phyloP scores from a whole-genome alignment of 2,329 filamentous ascomycete species.

The Colletotrichum ledebouriae region DNA sequence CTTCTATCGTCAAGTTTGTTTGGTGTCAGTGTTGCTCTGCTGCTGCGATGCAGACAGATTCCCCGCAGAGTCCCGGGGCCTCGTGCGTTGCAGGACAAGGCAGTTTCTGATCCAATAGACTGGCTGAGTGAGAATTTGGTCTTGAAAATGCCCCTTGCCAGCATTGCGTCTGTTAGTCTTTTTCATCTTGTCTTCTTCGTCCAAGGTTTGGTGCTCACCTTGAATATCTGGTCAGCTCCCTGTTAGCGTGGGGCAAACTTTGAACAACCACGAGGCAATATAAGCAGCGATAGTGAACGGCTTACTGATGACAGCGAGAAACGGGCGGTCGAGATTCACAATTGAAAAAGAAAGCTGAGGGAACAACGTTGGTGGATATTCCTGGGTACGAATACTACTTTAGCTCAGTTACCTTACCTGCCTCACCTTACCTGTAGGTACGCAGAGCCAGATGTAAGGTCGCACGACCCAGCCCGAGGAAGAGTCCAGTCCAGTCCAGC shows the following conservation, averaged over 20 bases:
- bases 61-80: slow-evolving; percentile 18
- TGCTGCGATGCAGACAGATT: slow-evolving; percentile 4
- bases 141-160: slow-evolving; percentile 8
- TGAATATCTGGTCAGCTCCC: slow-evolving; percentile 11
- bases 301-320: slow-evolving; percentile 14
- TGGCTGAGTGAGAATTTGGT: slow-evolving; percentile 2
- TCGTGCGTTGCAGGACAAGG: slow-evolving; percentile 20
- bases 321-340: not conserved
- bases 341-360: slow-evolving; percentile 6
- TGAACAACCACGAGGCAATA: slow-evolving; percentile 14
- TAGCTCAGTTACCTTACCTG: too few relatives aligned
- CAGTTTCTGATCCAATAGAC: slow-evolving; percentile 6
- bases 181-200: slow-evolving; percentile 27
- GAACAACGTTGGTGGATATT: not conserved
- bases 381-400: not conserved
- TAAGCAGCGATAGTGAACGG: slow-evolving; percentile 7
- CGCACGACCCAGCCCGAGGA: slow-evolving; percentile 20
- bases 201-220: slow-evolving; percentile 30
- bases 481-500: slow-evolving; percentile 12
- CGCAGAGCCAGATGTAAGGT: slow-evolving; percentile 9
- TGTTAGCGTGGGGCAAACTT: slow-evolving; percentile 5
- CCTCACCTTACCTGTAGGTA: too few relatives aligned
- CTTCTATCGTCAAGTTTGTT: not conserved
- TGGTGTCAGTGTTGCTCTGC: slow-evolving; percentile 1
- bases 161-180: slow-evolving; percentile 25